These are phyloP conservation scores for Asterella californica DNA, from an alignment of 225 moss, liverwort and hornwort genomes.

Conservation along the genomic window DNA sequence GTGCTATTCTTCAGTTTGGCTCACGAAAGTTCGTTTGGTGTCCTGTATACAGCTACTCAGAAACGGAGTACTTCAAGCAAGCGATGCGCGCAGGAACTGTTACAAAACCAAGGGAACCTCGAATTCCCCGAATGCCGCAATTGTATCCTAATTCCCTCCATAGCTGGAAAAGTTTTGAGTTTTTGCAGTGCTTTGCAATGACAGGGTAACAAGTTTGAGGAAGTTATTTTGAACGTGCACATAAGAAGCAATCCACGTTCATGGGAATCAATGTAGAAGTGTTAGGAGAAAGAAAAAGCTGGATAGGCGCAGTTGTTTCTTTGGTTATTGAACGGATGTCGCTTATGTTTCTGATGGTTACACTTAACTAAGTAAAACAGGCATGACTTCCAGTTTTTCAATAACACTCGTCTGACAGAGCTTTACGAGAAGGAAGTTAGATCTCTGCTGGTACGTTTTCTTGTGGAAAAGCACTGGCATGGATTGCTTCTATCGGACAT, in stretches of 20 bases:
- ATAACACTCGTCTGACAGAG: slow-evolving; percentile 83
- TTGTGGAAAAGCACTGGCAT: background rate
- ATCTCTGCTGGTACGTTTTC: slow-evolving; percentile 57
- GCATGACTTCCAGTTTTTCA: slow-evolving; percentile 99
- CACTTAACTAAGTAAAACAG: slow-evolving; percentile 32
- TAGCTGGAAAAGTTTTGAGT: background rate
- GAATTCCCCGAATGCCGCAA: slow-evolving; percentile 98
- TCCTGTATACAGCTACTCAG: slow-evolving; percentile 63
- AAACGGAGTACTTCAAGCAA: slow-evolving; percentile 99
- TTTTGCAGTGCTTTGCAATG: background rate
- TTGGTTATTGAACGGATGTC: background rate
- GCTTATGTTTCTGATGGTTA: background rate
- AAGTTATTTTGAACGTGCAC: background rate
- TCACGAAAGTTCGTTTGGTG: background rate
- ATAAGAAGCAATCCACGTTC: background rate
- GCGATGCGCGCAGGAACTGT: slow-evolving; percentile 91
- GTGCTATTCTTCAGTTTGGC: background rate
- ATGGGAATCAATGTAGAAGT: background rate
- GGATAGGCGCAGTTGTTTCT: background rate
- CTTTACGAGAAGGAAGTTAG: slow-evolving; percentile 98
- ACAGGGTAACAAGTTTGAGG: background rate
- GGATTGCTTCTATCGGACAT: background rate
- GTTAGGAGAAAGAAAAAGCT: background rate
- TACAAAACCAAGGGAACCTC: slow-evolving; percentile 89
- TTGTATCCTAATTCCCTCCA: slow-evolving; percentile 33